Evolutionary conservation across 2,329 filamentous ascomycete species (phyloP).

Genomic region (Fusarium torulosum): DNA sequence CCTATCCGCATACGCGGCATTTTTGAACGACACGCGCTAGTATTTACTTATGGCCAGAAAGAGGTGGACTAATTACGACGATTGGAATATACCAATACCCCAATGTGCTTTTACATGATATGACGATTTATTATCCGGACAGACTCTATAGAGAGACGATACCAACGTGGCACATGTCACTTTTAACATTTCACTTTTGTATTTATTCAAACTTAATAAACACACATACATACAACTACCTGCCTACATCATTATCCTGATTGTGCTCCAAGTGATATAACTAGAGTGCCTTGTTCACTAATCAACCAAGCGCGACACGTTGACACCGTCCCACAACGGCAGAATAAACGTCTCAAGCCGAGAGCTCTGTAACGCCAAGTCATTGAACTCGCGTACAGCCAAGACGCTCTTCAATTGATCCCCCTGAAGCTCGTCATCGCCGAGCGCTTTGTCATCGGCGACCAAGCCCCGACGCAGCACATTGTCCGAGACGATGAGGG

Average conservation of each 20-base stretch:
- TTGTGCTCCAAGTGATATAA: not conserved
- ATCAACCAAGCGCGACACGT: conserved; percentile 56
- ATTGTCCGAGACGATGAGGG: conserved; percentile 68
- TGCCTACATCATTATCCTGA: not conserved
- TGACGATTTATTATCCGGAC: conserved; percentile 26
- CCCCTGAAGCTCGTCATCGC: conserved; percentile 37
- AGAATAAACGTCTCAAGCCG: conserved; percentile 58
- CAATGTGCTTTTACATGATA: conserved; percentile 27
- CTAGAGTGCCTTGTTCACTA: conserved; percentile 33
- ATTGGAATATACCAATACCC: conserved; percentile 22
- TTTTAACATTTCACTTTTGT: conserved; percentile 3
- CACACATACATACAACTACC: conserved; percentile 5
- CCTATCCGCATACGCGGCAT: not conserved
- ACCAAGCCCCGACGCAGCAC: conserved; percentile 63
- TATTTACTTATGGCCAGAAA: not conserved
- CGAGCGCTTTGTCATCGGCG: conserved; percentile 52
- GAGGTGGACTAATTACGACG: conserved; percentile 25
- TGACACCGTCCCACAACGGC: conserved; percentile 60
- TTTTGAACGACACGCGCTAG: not conserved
- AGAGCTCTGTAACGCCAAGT: conserved; percentile 49
- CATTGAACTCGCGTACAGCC: conserved; percentile 54
- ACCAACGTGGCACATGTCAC: conserved; percentile 13
- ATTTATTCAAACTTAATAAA: conserved; percentile 19
- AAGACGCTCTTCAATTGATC: conserved; percentile 39
- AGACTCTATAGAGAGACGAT: conserved; percentile 17